These are phyloP conservation scores for Lathyrus oleraceus DNA, from an alignment of 306 rosid species.

Conservation along the genomic window DNA sequence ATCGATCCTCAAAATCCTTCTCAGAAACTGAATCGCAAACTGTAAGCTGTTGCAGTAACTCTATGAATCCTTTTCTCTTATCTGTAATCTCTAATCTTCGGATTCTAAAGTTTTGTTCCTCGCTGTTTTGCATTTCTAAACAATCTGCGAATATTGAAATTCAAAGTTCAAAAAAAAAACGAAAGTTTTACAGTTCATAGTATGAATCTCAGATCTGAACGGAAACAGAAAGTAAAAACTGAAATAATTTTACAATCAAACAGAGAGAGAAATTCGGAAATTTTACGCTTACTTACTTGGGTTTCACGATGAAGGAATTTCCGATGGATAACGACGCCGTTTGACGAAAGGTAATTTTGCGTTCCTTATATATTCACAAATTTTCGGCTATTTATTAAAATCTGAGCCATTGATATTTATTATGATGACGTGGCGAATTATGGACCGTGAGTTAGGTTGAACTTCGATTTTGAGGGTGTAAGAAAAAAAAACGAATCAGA, in stretches of 20 bases:
- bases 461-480: background rate
- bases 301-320: background rate
- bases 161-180: too few relatives aligned
- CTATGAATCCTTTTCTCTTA: conserved; percentile 70
- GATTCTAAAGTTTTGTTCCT: conserved; percentile 43
- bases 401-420: background rate
- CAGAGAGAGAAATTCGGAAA: background rate
- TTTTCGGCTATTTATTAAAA: background rate
- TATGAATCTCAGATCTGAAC: background rate
- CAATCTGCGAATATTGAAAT: background rate
- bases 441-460: background rate
- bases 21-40: conserved; percentile 71
- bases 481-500: background rate
- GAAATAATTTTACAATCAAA: background rate
- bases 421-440: conserved; percentile 29
- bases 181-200: background rate
- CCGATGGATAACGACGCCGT: background rate
- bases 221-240: background rate
- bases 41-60: conserved; percentile 66
- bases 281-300: background rate
- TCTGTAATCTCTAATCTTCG: conserved; percentile 64
- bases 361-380: background rate
- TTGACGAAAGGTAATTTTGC: background rate
- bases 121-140: conserved; percentile 39
- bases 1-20: conserved; percentile 64